A percentile compares a stretch with the other conserved stretches of the same genome.
These are phyloP conservation scores for Russula griseocarnosa DNA, from an alignment of 768 basidiomycete genomes.

Conservation along the genomic window DNA sequence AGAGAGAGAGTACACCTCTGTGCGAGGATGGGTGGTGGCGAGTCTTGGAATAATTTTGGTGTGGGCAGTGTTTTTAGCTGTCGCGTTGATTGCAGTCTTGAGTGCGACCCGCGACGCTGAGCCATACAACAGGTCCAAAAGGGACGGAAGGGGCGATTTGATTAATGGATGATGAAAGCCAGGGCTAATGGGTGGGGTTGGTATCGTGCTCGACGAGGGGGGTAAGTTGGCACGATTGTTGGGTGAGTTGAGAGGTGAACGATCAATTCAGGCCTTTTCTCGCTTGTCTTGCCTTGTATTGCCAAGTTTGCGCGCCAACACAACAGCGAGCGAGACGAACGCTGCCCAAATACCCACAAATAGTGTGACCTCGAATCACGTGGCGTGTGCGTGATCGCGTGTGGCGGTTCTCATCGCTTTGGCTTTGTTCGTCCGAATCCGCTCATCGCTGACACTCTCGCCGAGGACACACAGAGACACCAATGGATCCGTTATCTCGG, in stretches of 20 bases:
- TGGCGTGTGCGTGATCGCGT: conserved; percentile 4
- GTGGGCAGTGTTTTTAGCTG: conserved; percentile 11
- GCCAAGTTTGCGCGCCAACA: conserved; percentile 16
- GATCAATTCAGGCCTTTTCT: neutral
- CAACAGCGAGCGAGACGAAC: conserved; percentile 7
- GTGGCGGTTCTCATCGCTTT: neutral
- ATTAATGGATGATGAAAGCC: conserved; percentile 1
- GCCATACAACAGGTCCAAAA: conserved; percentile 26
- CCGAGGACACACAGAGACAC: neutral
- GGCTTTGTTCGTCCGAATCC: neutral
- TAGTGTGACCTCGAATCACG: conserved; percentile 2
- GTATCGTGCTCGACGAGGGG: conserved; percentile 10
- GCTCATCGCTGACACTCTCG: neutral
- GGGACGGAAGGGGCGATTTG: neutral
- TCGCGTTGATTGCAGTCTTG: conserved; percentile 26
- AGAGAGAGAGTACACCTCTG: conserved; percentile 34
- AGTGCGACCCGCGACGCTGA: conserved; percentile 28
- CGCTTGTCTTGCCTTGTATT: conserved; percentile 7
- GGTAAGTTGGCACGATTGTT: conserved; percentile 1
- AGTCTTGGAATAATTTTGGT: conserved; percentile 16
- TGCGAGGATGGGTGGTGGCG: conserved; percentile 22
- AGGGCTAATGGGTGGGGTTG: neutral
- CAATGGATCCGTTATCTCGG: neutral
- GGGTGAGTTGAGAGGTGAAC: neutral
- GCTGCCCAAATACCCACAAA: conserved; percentile 18